A percentile compares a stretch with the other conserved stretches of the same genome.
Conservation (phyloP, 768 basidiomycete species). For the Leccinum imitatum region DNA sequence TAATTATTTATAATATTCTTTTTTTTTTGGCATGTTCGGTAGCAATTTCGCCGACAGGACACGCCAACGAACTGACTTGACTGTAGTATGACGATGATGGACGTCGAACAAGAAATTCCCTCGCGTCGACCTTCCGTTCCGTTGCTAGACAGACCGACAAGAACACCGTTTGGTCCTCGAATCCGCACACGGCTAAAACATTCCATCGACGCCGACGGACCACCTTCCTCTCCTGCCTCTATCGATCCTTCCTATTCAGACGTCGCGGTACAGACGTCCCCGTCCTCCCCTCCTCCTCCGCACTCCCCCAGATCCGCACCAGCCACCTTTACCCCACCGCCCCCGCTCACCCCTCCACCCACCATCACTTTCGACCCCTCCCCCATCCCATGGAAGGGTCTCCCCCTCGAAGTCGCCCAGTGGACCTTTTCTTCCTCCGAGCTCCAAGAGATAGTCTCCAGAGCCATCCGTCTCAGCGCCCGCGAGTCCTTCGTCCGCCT, state of each 20-base stretch:
- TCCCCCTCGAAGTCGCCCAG: slow-evolving; percentile 54
- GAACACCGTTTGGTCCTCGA: slow-evolving; percentile 25
- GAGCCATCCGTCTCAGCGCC: slow-evolving; percentile 67
- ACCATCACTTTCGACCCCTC: slow-evolving; percentile 54
- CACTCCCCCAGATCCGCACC: background rate
- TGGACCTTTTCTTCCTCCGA: slow-evolving; percentile 53
- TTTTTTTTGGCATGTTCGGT: background rate
- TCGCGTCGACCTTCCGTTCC: slow-evolving; percentile 11
- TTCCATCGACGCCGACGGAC: slow-evolving; percentile 5
- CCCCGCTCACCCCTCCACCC: slow-evolving; percentile 44
- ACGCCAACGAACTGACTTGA: no score
- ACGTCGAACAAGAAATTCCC: background rate
- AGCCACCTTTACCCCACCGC: slow-evolving; percentile 26
- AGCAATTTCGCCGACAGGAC: no score
- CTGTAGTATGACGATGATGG: background rate
- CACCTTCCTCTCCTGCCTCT: background rate
- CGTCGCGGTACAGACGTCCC: slow-evolving; percentile 1
- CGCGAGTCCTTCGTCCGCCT: slow-evolving; percentile 71
- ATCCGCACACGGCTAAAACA: slow-evolving; percentile 17
- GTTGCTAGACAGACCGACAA: slow-evolving; percentile 23
- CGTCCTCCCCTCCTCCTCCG: slow-evolving; percentile 33
- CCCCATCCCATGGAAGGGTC: slow-evolving; percentile 66
- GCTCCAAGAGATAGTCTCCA: slow-evolving; percentile 70
- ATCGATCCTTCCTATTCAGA: background rate
- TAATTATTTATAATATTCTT: background rate